phyloP scores from a whole-genome alignment of 1,139 yeast species.

The Hyphopichia wangnamkhiaoensis region DNA sequence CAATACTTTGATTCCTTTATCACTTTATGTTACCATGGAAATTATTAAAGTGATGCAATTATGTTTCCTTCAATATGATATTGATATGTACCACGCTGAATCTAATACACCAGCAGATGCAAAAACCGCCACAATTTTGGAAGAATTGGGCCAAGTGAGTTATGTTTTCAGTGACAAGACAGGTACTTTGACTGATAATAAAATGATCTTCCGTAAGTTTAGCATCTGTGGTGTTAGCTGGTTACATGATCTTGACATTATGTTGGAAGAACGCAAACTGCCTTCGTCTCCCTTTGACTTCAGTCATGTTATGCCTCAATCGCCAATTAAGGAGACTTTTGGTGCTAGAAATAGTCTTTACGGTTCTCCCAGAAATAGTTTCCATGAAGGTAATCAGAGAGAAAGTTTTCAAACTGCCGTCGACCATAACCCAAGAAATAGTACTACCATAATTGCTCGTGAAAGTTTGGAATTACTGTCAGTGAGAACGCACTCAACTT shows the following conservation, averaged over 20 bases:
- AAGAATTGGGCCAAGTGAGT: slow-evolving; percentile 95
- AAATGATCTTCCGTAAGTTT: slow-evolving; percentile 83
- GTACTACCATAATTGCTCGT: slow-evolving; percentile 36
- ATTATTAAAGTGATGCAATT: slow-evolving; percentile 88
- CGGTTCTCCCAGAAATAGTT: slow-evolving; percentile 4
- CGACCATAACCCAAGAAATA: slow-evolving; percentile 18
- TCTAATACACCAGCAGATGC: slow-evolving; percentile 93
- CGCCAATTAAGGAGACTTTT: background rate
- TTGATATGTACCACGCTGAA: slow-evolving; percentile 88
- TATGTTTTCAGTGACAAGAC: slow-evolving; percentile 95
- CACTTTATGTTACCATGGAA: slow-evolving; percentile 95
- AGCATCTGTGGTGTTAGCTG: slow-evolving; percentile 87
- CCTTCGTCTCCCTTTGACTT: slow-evolving; percentile 9
- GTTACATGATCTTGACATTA: slow-evolving; percentile 73
- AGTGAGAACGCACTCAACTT: slow-evolving; percentile 22
- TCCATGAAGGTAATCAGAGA: slow-evolving; percentile 2
- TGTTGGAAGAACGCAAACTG: slow-evolving; percentile 26
- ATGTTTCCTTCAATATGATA: slow-evolving; percentile 78
- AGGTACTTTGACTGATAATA: slow-evolving; percentile 91
- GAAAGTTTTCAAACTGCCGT: slow-evolving; percentile 7
- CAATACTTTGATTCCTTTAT: slow-evolving; percentile 91
- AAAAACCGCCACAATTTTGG: slow-evolving; percentile 91
- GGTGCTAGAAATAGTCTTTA: background rate
- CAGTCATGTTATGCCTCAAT: background rate
- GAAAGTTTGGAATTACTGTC: slow-evolving; percentile 29